These are phyloP conservation scores for Rhynchosporium agropyri DNA, from an alignment of 2,329 filamentous ascomycete species.

Conservation along the genomic window DNA sequence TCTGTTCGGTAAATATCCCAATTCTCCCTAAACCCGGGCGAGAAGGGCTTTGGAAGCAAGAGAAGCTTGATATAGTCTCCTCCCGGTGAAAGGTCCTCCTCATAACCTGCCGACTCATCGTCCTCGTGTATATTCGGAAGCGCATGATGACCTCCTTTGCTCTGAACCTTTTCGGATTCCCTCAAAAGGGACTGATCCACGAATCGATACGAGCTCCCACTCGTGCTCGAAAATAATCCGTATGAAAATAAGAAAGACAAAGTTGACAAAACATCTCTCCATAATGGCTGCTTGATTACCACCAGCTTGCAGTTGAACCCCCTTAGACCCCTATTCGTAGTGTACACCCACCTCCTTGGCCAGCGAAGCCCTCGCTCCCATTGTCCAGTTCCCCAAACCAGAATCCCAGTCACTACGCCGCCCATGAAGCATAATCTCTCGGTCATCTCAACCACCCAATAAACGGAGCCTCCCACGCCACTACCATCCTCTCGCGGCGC, in stretches of 20 bases:
- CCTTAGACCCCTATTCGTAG: constrained; percentile 86
- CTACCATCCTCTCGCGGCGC: constrained; percentile 94
- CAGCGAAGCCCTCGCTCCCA: constrained; percentile 95
- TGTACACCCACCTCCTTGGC: constrained; percentile 87
- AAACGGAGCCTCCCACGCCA: constrained; percentile 89
- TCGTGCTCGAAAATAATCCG: constrained; percentile 67
- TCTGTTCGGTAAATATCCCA: constrained; percentile 95
- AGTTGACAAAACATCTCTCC: constrained; percentile 74
- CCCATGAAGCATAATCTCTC: constrained; percentile 93
- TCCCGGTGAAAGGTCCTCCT: constrained; percentile 87
- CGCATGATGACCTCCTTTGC: constrained; percentile 46
- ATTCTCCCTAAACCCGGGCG: constrained; percentile 89
- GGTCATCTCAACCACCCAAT: constrained; percentile 90
- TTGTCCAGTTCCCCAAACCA: constrained; percentile 94
- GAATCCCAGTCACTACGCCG: constrained; percentile 79
- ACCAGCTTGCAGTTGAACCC: constrained; percentile 97
- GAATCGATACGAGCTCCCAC: constrained; percentile 72
- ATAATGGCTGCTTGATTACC: constrained; percentile 80
- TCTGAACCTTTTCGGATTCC: constrained; percentile 62
- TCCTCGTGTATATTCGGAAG: constrained; percentile 52
- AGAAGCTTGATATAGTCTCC: constrained; percentile 92
- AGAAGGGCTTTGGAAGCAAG: constrained; percentile 91
- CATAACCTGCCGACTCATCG: constrained; percentile 68
- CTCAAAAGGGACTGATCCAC: constrained; percentile 67
- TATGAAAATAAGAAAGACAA: constrained; percentile 78